Evolutionary conservation across 2,329 filamentous ascomycete species (phyloP).

Genomic region (Diplodia scrobiculata): DNA sequence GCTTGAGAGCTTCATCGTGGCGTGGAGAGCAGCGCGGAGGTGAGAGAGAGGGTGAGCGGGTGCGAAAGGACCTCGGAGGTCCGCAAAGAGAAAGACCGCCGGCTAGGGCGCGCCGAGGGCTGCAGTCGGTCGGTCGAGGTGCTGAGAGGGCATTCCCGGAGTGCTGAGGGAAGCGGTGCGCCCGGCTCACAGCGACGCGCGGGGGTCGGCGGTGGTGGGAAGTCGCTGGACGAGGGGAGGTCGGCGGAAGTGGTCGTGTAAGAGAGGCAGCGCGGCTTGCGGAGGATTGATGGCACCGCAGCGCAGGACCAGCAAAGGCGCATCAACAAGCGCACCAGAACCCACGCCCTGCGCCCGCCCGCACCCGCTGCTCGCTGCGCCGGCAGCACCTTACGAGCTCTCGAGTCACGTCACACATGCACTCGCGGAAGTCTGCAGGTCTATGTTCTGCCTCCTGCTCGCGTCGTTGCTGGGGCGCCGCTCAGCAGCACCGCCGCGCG

Average conservation of each 20-base stretch:
- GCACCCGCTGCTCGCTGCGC: not conserved
- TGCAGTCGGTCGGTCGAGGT: conserved; percentile 18
- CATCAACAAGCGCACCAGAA: conserved; percentile 23
- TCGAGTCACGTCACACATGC: conserved; percentile 11
- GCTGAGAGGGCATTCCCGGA: conserved; percentile 22
- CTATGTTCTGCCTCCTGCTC: conserved; percentile 8
- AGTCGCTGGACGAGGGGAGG: conserved; percentile 22
- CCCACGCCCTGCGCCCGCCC: conserved; percentile 10
- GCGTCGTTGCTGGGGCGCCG: conserved; percentile 10
- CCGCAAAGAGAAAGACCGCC: conserved; percentile 26
- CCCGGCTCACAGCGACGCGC: conserved; percentile 16
- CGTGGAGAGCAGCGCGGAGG: conserved; percentile 3
- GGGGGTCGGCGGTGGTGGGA: conserved; percentile 18
- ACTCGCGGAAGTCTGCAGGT: not conserved
- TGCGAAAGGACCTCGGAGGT: conserved; percentile 28
- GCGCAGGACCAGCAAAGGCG: conserved; percentile 25
- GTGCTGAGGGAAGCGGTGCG: conserved; percentile 2
- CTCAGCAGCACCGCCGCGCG: conserved; percentile 12
- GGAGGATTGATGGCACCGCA: conserved; percentile 28
- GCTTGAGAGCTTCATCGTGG: conserved; percentile 29
- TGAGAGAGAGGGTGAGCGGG: conserved; percentile 11
- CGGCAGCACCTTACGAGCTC: not conserved
- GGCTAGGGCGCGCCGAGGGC: conserved; percentile 29
- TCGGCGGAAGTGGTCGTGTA: conserved; percentile 27
- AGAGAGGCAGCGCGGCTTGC: conserved; percentile 26